Evolutionary conservation across 768 basidiomycete species (phyloP).

Genomic region (Leccinum subgranulosum): DNA sequence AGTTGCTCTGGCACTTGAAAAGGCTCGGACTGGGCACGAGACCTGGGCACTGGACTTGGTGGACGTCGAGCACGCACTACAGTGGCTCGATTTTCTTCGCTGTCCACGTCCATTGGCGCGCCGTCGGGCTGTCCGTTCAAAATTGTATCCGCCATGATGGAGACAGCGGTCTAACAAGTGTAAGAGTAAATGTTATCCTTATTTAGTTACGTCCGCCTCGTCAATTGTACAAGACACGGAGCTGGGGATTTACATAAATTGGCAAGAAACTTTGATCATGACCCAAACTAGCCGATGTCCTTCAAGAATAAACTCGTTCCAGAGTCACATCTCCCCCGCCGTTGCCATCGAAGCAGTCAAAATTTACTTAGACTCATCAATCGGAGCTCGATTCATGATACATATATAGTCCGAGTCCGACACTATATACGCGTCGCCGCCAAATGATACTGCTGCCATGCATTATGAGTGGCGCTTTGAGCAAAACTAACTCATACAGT

Average conservation of each 20-base stretch:
- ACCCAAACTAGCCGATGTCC: not conserved
- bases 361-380: not conserved
- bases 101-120: conserved; percentile 29
- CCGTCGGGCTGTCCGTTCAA: conserved; percentile 21
- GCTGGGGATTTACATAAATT: too few species aligned
- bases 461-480: too few species aligned
- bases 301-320: too few species aligned
- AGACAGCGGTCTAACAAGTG: not conserved
- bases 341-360: not conserved
- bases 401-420: not conserved
- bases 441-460: too few species aligned
- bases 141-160: conserved; percentile 1
- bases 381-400: not conserved
- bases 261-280: not conserved
- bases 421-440: too few species aligned
- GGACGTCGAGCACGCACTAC: conserved; percentile 10
- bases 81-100: conserved; percentile 6
- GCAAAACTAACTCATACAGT: too few species aligned
- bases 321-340: not conserved
- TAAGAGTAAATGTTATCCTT: not conserved
- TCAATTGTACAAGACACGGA: not conserved
- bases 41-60: conserved; percentile 15
- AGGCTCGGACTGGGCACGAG: conserved; percentile 33
- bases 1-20: conserved; percentile 20
- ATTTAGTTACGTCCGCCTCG: not conserved